Evolutionary conservation across 1,139 yeast genomes (phyloP).

Genomic region (Geotrichum australiense): DNA sequence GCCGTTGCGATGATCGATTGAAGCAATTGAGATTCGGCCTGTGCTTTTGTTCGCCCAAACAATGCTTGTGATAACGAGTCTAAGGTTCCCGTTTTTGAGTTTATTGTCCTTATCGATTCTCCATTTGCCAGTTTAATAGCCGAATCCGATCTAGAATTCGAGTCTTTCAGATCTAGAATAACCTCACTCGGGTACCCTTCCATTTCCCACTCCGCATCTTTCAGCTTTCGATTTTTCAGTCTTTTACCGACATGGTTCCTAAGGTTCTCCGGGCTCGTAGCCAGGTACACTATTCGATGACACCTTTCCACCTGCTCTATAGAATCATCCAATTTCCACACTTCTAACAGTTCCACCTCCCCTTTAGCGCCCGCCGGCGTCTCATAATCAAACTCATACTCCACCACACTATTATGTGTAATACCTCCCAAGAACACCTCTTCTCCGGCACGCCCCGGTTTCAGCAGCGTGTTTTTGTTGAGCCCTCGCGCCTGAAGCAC

Average conservation of each 20-base stretch:
- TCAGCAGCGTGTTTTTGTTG: slow-evolving; percentile 31
- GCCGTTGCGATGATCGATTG: neutral
- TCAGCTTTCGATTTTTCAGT: neutral
- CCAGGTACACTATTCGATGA: neutral
- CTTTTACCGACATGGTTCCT: neutral
- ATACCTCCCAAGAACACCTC: slow-evolving; percentile 18
- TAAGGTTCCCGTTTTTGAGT: neutral
- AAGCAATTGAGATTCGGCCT: neutral
- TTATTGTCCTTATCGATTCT: neutral
- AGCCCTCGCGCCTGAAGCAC: slow-evolving; percentile 28
- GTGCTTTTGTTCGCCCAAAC: slow-evolving; percentile 1
- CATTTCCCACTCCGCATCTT: neutral
- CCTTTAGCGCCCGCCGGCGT: slow-evolving; percentile 1
- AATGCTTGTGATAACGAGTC: neutral
- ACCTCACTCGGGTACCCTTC: neutral
- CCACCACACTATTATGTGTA: slow-evolving; percentile 34
- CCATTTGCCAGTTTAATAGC: neutral
- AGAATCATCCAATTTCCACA: neutral
- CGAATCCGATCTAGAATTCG: neutral
- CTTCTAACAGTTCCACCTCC: neutral
- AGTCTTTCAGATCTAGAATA: neutral
- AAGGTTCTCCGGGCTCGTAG: neutral
- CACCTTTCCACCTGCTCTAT: neutral
- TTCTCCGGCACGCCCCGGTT: slow-evolving; percentile 26
- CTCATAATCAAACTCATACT: slow-evolving; percentile 32